Conservation (phyloP, 2,329 filamentous ascomycete species). For the Decorospora gaudefroyi region DNA sequence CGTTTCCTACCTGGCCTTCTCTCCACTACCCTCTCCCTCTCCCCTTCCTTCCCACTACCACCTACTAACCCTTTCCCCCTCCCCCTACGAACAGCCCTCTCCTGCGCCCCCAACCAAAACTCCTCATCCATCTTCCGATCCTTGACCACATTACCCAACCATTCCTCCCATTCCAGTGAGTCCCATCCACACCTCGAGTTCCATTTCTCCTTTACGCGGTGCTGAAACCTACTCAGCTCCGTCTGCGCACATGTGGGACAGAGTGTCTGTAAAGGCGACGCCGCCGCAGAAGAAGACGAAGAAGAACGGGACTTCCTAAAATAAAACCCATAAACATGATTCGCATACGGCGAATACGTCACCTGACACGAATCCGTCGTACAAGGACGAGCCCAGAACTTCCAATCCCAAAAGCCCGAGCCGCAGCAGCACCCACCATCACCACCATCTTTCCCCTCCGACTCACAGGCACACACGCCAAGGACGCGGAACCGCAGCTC, state of each 20-base stretch:
- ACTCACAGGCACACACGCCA: slow-evolving; percentile 4
- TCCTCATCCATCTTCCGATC: slow-evolving; percentile 30
- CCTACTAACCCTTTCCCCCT: slow-evolving; percentile 8
- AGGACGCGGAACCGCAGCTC: slow-evolving; percentile 22
- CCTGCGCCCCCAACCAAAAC: slow-evolving; percentile 41
- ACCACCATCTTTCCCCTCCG: slow-evolving; percentile 14
- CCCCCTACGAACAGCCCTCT: slow-evolving; percentile 32
- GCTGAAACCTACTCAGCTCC: slow-evolving; percentile 33
- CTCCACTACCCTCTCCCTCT: slow-evolving; percentile 9
- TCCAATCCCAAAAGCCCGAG: too few relatives aligned
- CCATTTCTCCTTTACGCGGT: slow-evolving; percentile 27
- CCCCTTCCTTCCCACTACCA: slow-evolving; percentile 7
- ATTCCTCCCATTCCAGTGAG: slow-evolving; percentile 33
- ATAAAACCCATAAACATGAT: slow-evolving; percentile 33
- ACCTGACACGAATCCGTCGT: slow-evolving; percentile 25
- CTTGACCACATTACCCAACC: slow-evolving; percentile 24
- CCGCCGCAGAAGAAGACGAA: too few relatives aligned
- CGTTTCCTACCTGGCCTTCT: slow-evolving; percentile 19
- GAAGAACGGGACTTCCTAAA: too few relatives aligned
- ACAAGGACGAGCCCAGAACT: slow-evolving; percentile 34
- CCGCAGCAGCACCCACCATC: too few relatives aligned
- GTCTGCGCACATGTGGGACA: slow-evolving; percentile 34
- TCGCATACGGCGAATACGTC: slow-evolving; percentile 35
- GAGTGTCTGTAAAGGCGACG: slow-evolving; percentile 25
- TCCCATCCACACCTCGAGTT: slow-evolving; percentile 26